A percentile compares a stretch with the other conserved stretches of the same genome.
Evolutionary conservation across 1,284 basidiomycete genomes (phyloP).

Genomic region (Tremellales sp.): DNA sequence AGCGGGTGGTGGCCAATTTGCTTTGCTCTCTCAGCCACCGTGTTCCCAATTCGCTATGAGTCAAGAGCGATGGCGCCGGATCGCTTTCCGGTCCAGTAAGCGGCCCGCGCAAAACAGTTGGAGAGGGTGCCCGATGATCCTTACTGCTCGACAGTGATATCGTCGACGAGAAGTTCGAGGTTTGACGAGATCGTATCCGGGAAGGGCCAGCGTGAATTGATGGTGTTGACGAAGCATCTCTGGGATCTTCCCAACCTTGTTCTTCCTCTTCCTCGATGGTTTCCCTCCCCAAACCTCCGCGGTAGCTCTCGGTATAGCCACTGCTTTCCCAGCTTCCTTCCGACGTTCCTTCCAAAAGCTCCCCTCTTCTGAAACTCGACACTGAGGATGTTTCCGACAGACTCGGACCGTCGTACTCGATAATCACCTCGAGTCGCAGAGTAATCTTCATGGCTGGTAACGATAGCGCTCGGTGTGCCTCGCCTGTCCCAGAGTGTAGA

Average conservation of each 20-base stretch:
- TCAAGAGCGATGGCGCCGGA: conserved; percentile 32
- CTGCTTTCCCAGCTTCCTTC: conserved; percentile 23
- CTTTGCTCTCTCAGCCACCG: conserved; percentile 81
- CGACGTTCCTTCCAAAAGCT: conserved; percentile 14
- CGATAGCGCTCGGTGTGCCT: conserved; percentile 6
- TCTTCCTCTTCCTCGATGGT: conserved; percentile 6
- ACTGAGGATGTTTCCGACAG: conserved; percentile 80
- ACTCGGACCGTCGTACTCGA: conserved; percentile 87
- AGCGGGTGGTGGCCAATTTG: conserved; percentile 43
- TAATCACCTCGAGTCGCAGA: conserved; percentile 65
- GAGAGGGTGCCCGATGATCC: no score
- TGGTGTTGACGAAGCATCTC: not conserved
- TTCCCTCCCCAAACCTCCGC: conserved; percentile 1
- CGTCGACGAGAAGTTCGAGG: no score
- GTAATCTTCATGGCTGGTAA: conserved; percentile 57
- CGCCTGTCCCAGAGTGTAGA: conserved; percentile 53
- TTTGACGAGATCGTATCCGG: not conserved
- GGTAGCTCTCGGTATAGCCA: conserved; percentile 12
- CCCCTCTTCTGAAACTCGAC: conserved; percentile 52
- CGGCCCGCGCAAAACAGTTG: not conserved
- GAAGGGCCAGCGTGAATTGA: not conserved
- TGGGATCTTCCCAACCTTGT: not conserved
- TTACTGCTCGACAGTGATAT: no score
- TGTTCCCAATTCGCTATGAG: conserved; percentile 58
- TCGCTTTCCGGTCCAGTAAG: conserved; percentile 26